Base-by-base conservation (phyloP, 805 yeast species). In the Saccharomycopsis babjevae region DNA sequence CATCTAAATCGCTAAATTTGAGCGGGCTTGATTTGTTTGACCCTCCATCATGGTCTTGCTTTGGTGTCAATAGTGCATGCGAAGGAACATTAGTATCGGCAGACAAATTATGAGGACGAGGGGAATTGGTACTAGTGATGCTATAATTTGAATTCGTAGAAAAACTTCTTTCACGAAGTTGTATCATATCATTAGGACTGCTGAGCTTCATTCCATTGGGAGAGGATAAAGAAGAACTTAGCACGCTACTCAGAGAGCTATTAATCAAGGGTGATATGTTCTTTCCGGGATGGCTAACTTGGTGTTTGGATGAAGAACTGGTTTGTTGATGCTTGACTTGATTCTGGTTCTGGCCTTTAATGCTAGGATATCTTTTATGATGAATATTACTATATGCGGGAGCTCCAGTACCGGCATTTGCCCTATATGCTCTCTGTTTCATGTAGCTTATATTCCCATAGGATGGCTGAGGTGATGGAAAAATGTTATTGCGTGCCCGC, bases 401-500 rank as follows among this genome's bases (percentile, higher is more conserved):
- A 2, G 62, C 52, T 28, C 54, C 54, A 1, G 57, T 43, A 36
- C 57, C 57, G 11, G 61, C 40, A 20, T 58, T 55, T 8, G 59
- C 52, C 50, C 59, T 16, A 39, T 54, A 58, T 0, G 56, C 42
- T 18, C 64, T 16, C 20, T 61, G 59, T 30, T 59, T 61, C 59
- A 61, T 61, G 38, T 61, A 61, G 28, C 54, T 58, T 39, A 61
- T 54, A 22, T 40, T 39, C 15, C 60, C 50, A 54, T 50, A 60
- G n/a, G 60, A 52, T 34, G 46, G 54, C 16, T 50, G 34, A 42
- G 50, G 22, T n/a, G 50, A 25, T 13, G 54, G 30, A 30, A 50
- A 57, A 22, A 58, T 50, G 32, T 58, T 58, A 42, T 54, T 58
- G 11, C 60, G 39, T 20, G 39, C 30, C n/a, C 60, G 10, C 30